Evolutionary conservation across 2,329 filamentous ascomycete species (phyloP), one percentile per base, ranked within the genome.

Genomic region (Hymenoscyphus salicellus): DNA sequence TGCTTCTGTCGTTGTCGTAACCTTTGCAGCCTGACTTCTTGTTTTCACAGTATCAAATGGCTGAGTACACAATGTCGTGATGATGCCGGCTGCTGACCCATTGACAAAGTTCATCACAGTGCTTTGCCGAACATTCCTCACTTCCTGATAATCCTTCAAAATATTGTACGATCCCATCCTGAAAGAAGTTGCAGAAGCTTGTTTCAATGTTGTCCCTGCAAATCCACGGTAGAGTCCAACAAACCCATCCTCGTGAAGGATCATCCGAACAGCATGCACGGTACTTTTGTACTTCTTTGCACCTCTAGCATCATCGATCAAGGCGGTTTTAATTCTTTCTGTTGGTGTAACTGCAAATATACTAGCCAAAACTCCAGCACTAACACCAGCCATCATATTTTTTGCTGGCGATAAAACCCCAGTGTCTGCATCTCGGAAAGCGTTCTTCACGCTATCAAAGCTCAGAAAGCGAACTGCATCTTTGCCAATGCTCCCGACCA

Each of bases 21-120:
- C 86, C 26, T 80, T 78, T 0, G 85, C 84, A 59, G 82, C 84
- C 73, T 89, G 86, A 28, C 83, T 82, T 56, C 85, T 77, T 1
- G 87, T 89, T 77, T 89, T 89, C 69, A 88, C 82, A 0, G 83
- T 84, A 72, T 88, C 86, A 69, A 88, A 88, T 0, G 85, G 85
- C 71, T 87, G 84, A 0, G 84, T 87, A 0, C 79, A 78, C 55
- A 86, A 78, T 1, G 85, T 86, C 1, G 86, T 89, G 1, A 88
- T 79, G 0, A 83, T 78, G 0, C 87, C 88, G 0, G 88, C 86
- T 0, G 85, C 72, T 0, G 84, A 83, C 0, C 87, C 87, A 59
- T 87, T 88, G 0, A 77, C 83, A 66, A 90, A 90, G 41, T 86
- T 89, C 0, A 82, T 80, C 0, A 75, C 69, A 0, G 83, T 83